phyloP scores from a whole-genome alignment of 441 rosid genomes.

The Eutrema salsugineum region DNA sequence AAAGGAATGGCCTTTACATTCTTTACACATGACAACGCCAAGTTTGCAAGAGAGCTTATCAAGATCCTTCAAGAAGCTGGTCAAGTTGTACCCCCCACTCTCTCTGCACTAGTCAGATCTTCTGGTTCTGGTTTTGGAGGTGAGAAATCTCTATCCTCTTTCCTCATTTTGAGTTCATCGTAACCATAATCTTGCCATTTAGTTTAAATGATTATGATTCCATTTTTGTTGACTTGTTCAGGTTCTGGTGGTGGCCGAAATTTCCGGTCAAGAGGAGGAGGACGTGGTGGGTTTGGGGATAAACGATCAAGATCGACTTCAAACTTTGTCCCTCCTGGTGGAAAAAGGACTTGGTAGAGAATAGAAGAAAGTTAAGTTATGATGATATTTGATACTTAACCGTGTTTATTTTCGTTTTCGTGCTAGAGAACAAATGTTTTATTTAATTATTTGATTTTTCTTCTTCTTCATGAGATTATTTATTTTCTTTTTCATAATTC shows the following conservation, averaged over 20 bases:
- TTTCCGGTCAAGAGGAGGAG: conserved; percentile 77
- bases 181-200: not conserved
- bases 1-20: conserved; percentile 88
- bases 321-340: conserved; percentile 73
- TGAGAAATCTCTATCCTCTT: conserved; percentile 9
- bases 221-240: conserved; percentile 6
- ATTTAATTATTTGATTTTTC: not conserved
- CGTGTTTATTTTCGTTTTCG: conserved; percentile 9
- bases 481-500: not conserved
- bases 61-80: conserved; percentile 92
- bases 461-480: not conserved
- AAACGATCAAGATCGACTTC: conserved; percentile 67
- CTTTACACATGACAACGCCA: conserved; percentile 80
- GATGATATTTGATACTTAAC: not conserved
- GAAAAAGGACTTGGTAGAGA: conserved; percentile 54
- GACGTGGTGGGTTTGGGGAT: conserved; percentile 59
- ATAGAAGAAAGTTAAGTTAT: not conserved
- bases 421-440: conserved; percentile 10
- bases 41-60: conserved; percentile 76
- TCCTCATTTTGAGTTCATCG: not conserved
- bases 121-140: conserved; percentile 51
- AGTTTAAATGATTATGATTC: not conserved
- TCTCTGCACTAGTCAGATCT: conserved; percentile 65
- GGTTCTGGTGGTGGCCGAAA: conserved; percentile 58
- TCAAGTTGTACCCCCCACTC: conserved; percentile 65